phyloP scores from a whole-genome alignment of 140 eudicot genomes.

The Ambrosia hybrid region DNA sequence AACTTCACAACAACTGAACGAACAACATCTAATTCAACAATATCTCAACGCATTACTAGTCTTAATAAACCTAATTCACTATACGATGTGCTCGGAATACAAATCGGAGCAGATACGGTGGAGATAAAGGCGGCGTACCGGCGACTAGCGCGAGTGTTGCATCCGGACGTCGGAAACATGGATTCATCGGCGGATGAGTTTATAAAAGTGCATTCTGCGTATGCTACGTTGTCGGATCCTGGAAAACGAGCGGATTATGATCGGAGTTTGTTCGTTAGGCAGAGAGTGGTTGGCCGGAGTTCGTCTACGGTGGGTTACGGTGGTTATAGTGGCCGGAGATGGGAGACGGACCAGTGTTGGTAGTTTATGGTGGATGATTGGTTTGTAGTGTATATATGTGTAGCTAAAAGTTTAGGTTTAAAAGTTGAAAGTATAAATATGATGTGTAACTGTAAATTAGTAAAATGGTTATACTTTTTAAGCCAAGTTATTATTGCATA shows the following conservation, averaged over 20 bases:
- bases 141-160: constrained; percentile 39
- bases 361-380: constrained; percentile 13
- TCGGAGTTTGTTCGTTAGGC: constrained; percentile 37
- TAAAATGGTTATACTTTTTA: constrained; percentile 10
- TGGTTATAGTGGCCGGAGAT: constrained; percentile 39
- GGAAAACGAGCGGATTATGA: constrained; percentile 64
- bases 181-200: constrained; percentile 49
- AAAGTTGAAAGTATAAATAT: background rate
- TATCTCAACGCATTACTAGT: constrained; percentile 12
- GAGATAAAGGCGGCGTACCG: constrained; percentile 57
- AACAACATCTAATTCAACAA: background rate
- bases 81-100: constrained; percentile 48
- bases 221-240: constrained; percentile 60
- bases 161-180: constrained; percentile 42
- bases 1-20: constrained; percentile 27
- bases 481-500: background rate
- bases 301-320: constrained; percentile 11
- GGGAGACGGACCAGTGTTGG: constrained; percentile 52
- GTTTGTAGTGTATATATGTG: constrained; percentile 4
- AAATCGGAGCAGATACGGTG: constrained; percentile 35
- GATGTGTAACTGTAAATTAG: constrained; percentile 8
- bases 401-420: constrained; percentile 14
- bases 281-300: background rate
- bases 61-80: constrained; percentile 16
- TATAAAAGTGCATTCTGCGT: constrained; percentile 63